Evolutionary conservation across 2,329 filamentous ascomycete species (phyloP).

Genomic region (Neoascochyta sp.): DNA sequence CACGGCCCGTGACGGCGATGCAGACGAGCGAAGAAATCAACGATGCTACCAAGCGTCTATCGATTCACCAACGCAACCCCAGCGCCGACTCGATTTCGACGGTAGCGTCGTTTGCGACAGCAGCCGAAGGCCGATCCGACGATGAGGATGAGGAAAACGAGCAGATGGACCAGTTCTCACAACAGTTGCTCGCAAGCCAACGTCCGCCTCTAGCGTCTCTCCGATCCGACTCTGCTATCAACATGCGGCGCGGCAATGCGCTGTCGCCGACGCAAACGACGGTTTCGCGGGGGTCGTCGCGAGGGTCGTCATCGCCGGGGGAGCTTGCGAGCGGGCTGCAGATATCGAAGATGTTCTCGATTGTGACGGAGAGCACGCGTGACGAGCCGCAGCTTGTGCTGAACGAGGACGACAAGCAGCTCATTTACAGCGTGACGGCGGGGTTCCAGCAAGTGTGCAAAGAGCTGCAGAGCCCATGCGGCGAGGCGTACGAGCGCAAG

Average conservation of each 20-base stretch:
- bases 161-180: conserved; percentile 39
- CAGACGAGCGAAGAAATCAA: conserved; percentile 17
- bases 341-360: conserved; percentile 42
- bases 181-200: conserved; percentile 24
- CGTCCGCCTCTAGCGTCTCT: conserved; percentile 17
- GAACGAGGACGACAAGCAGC: conserved; percentile 54
- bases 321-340: conserved; percentile 35
- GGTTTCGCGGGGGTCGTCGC: conserved; percentile 25
- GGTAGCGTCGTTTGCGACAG: conserved; percentile 61
- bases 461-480: conserved; percentile 46
- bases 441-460: conserved; percentile 53
- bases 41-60: conserved; percentile 24
- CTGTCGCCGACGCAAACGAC: conserved; percentile 29
- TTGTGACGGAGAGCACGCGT: conserved; percentile 37
- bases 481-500: conserved; percentile 56
- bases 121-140: conserved; percentile 50
- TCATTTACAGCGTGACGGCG: conserved; percentile 51
- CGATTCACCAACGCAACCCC: conserved; percentile 48
- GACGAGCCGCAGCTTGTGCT: conserved; percentile 38
- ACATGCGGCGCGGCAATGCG: conserved; percentile 24
- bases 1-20: conserved; percentile 35
- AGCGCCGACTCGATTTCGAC: conserved; percentile 61
- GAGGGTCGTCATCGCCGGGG: conserved; percentile 27
- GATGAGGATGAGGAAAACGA: conserved; percentile 42
- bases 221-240: conserved; percentile 34